Evolutionary conservation across 176 grass and related monocot species (phyloP).

Genomic region (Coix lacrymajobi): DNA sequence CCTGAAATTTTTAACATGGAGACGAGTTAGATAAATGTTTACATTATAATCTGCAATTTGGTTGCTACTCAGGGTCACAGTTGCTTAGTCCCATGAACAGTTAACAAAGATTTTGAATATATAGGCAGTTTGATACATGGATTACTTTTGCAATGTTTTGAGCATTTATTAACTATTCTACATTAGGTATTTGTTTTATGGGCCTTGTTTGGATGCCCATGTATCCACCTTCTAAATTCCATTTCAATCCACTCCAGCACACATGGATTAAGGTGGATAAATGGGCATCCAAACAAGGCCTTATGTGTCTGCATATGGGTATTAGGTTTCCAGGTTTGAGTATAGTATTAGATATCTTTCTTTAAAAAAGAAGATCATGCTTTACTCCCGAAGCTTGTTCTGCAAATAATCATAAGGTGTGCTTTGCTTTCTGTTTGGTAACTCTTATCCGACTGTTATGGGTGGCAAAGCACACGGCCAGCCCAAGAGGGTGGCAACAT

Average conservation of each 20-base stretch:
- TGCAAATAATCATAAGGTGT: not conserved
- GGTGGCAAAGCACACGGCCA: not conserved
- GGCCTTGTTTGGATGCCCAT: too few species aligned
- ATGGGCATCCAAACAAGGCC: too few species aligned
- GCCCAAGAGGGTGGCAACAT: not conserved
- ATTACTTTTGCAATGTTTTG: not conserved
- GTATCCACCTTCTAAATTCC: too few species aligned
- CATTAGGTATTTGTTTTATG: not conserved
- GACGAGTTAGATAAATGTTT: constrained; percentile 11
- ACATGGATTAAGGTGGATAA: too few species aligned
- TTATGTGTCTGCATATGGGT: not conserved
- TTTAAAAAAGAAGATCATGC: not conserved
- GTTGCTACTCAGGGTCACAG: not conserved
- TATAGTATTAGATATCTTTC: not conserved
- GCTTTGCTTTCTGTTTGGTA: not conserved
- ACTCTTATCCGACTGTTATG: not conserved
- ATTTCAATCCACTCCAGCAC: too few species aligned
- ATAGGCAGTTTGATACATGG: not conserved
- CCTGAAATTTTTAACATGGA: not conserved
- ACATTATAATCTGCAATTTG: not conserved
- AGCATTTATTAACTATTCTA: not conserved
- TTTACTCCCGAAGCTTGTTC: not conserved
- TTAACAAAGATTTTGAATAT: not conserved
- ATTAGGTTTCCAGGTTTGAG: not conserved
- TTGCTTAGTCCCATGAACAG: not conserved